Evolutionary conservation across 768 basidiomycete genomes (phyloP).

Genomic region (Ephemerocybe angulata): DNA sequence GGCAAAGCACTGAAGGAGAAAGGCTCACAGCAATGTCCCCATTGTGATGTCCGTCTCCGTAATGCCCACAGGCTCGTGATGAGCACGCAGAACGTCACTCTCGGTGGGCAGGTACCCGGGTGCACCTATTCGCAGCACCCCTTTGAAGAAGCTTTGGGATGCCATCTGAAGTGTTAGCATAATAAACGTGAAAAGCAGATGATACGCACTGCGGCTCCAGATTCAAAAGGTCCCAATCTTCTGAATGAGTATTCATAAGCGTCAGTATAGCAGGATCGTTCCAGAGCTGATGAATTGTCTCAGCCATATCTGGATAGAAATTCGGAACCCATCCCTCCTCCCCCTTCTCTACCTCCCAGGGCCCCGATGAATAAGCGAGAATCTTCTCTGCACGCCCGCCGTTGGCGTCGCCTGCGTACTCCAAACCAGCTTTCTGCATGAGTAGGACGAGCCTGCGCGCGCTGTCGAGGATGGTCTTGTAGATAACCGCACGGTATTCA

Average conservation of each 20-base stretch:
- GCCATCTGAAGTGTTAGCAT: too few relatives aligned
- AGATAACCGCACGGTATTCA: constrained; percentile 73
- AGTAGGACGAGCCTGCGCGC: constrained; percentile 83
- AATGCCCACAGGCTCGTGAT: constrained; percentile 87
- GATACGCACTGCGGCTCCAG: constrained; percentile 78
- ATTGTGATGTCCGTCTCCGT: constrained; percentile 80
- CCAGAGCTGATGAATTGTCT: constrained; percentile 67
- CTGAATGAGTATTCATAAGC: constrained; percentile 53
- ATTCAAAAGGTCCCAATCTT: constrained; percentile 92
- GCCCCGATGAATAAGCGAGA: constrained; percentile 51
- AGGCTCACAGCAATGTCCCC: too few relatives aligned
- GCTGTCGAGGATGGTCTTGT: constrained; percentile 83
- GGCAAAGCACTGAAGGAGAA: too few relatives aligned
- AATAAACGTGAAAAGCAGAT: neutral
- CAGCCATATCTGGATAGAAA: constrained; percentile 62
- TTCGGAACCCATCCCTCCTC: constrained; percentile 13
- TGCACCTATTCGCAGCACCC: constrained; percentile 76
- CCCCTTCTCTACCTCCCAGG: too few relatives aligned
- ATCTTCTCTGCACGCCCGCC: constrained; percentile 58
- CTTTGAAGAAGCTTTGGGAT: constrained; percentile 86
- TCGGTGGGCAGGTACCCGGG: constrained; percentile 83
- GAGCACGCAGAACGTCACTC: constrained; percentile 80
- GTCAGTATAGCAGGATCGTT: constrained; percentile 60
- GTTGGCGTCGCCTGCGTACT: constrained; percentile 66
- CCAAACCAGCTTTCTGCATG: constrained; percentile 81